These are phyloP conservation scores for Plenodomus lindquistii DNA, from an alignment of 2,329 filamentous ascomycete species.

Conservation along the genomic window DNA sequence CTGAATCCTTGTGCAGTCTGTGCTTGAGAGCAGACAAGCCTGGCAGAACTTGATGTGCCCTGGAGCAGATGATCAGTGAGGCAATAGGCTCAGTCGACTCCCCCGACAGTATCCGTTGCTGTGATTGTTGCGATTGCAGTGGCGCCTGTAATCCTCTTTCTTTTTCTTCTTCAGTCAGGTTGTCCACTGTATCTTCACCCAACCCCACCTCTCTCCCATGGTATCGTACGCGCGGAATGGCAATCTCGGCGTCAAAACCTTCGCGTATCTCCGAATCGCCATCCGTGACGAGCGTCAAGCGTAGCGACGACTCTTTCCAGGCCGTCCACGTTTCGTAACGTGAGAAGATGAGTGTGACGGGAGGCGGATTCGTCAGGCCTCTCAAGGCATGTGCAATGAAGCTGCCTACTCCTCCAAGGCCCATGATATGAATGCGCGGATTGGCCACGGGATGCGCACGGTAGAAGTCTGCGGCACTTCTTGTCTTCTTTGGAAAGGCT, in stretches of 20 bases:
- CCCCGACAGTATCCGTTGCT: conserved; percentile 15
- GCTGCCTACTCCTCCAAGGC: conserved; percentile 78
- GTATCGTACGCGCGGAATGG: conserved; percentile 38
- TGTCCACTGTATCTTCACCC: background rate
- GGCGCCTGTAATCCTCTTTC: conserved; percentile 1
- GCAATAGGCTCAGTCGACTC: conserved; percentile 59
- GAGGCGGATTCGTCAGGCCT: conserved; percentile 64
- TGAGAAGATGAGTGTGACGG: conserved; percentile 80
- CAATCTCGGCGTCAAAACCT: conserved; percentile 53
- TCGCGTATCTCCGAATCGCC: conserved; percentile 43
- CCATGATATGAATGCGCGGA: conserved; percentile 65
- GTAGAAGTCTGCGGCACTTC: conserved; percentile 37
- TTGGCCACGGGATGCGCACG: conserved; percentile 32
- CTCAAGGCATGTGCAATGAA: conserved; percentile 76
- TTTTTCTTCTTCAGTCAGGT: background rate
- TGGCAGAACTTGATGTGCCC: conserved; percentile 68
- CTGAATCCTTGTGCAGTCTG: conserved; percentile 68
- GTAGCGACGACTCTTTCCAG: conserved; percentile 52
- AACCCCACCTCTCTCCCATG: conserved; percentile 44
- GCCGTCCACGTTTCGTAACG: conserved; percentile 48
- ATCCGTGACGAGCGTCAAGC: conserved; percentile 53
- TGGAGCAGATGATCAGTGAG: conserved; percentile 79
- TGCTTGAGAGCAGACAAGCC: conserved; percentile 68
- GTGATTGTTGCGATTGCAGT: background rate
- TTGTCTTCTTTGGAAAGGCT: background rate